Evolutionary conservation across 1,139 yeast species (phyloP).

Genomic region (Magnusiomyces sp.): DNA sequence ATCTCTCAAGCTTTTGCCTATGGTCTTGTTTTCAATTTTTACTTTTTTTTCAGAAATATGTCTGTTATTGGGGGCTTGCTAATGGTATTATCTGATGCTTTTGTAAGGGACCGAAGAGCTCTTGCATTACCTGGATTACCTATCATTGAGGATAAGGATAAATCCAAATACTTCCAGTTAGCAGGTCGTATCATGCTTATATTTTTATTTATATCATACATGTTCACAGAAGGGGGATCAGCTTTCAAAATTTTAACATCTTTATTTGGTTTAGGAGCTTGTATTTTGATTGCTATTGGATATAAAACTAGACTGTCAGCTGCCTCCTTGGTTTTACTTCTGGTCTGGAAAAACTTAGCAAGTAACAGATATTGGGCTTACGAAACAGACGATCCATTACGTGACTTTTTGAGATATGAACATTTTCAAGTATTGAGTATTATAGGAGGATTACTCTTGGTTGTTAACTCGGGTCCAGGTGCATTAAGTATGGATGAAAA

Average conservation of each 20-base stretch:
- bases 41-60: constrained; percentile 76
- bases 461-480: constrained; percentile 96
- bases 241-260: constrained; percentile 52
- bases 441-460: constrained; percentile 85
- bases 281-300: constrained; percentile 80
- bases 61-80: constrained; percentile 90
- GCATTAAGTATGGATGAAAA: constrained; percentile 89
- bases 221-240: constrained; percentile 33
- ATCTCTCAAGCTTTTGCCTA: constrained; percentile 80
- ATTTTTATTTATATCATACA: constrained; percentile 78
- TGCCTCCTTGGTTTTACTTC: constrained; percentile 60
- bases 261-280: constrained; percentile 60
- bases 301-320: constrained; percentile 91
- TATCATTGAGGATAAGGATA: constrained; percentile 71
- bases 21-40: constrained; percentile 75
- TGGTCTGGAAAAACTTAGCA: constrained; percentile 67
- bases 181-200: constrained; percentile 87
- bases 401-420: constrained; percentile 88
- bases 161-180: constrained; percentile 73
- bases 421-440: constrained; percentile 91
- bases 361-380: constrained; percentile 88
- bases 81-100: constrained; percentile 79
- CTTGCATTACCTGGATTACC: constrained; percentile 86
- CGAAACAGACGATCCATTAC: constrained; percentile 58
- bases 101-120: constrained; percentile 69